A percentile compares a stretch with the other conserved stretches of the same genome.
phyloP scores from a whole-genome alignment of 2,329 filamentous ascomycete genomes.

The Penicillium sp. region DNA sequence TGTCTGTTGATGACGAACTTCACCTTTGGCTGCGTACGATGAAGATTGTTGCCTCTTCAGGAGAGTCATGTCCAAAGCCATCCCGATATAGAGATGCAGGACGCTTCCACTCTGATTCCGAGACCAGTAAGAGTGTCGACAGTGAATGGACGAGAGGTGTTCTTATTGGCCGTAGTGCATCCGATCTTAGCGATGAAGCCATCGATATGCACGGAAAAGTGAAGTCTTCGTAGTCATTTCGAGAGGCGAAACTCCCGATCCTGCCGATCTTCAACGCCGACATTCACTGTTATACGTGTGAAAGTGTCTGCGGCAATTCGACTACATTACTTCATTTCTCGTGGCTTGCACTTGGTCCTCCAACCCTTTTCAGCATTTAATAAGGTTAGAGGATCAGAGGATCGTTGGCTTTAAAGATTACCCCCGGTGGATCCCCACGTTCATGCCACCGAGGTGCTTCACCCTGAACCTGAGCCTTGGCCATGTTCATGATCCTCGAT shows the following conservation, averaged over 20 bases:
- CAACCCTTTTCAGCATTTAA: background rate
- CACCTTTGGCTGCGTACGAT: constrained; percentile 13
- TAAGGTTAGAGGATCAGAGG: constrained; percentile 15
- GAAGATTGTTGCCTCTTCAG: constrained; percentile 10
- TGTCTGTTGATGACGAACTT: constrained; percentile 5
- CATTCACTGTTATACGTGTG: background rate
- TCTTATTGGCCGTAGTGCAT: constrained; percentile 8
- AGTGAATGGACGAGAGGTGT: background rate
- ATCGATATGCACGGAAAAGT: constrained; percentile 2
- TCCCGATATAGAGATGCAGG: background rate
- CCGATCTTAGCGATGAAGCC: constrained; percentile 1
- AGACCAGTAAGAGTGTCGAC: background rate
- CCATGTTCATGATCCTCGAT: background rate
- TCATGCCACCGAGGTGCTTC: constrained; percentile 15
- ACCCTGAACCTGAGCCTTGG: background rate
- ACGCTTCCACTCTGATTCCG: background rate
- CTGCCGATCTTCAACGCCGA: constrained; percentile 5
- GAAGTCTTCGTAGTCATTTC: background rate
- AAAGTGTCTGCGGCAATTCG: background rate
- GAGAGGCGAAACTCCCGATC: constrained; percentile 6
- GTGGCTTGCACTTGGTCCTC: constrained; percentile 4
- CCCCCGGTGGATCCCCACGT: constrained; percentile 20
- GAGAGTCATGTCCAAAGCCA: constrained; percentile 5
- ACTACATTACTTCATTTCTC: background rate
- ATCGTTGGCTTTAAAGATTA: constrained; percentile 15